Evolutionary conservation across 306 rosid species (phyloP).

Genomic region (Vigna trinervia): DNA sequence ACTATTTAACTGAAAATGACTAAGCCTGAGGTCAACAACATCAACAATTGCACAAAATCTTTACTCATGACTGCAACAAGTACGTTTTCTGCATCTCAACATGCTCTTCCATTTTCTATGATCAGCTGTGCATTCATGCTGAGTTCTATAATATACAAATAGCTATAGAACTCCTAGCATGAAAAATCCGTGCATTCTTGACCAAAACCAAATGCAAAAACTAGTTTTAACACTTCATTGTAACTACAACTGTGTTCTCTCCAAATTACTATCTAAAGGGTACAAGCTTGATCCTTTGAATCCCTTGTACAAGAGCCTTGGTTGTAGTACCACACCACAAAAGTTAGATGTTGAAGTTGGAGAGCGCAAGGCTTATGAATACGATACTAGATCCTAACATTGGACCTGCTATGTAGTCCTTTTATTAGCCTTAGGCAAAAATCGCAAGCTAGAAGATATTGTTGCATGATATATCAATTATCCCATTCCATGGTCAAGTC

Average conservation of each 20-base stretch:
- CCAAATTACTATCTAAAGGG: slow-evolving; percentile 12
- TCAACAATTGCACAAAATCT: slow-evolving; percentile 2
- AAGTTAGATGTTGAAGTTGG: neutral
- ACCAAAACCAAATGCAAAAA: neutral
- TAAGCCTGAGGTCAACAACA: neutral
- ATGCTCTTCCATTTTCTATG: slow-evolving; percentile 10
- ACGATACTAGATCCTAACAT: neutral
- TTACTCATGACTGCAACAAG: neutral
- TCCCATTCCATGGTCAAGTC: too few species aligned
- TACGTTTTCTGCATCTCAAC: neutral
- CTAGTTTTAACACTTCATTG: neutral
- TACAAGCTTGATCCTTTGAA: slow-evolving; percentile 10
- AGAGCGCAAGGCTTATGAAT: neutral
- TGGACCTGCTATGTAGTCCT: too few species aligned
- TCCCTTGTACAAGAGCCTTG: neutral
- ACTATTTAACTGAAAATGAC: neutral
- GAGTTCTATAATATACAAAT: too few species aligned
- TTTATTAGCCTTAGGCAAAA: too few species aligned
- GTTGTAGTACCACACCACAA: neutral
- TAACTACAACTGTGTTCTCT: neutral
- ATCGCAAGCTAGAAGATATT: too few species aligned
- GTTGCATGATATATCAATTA: too few species aligned
- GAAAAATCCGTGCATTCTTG: neutral
- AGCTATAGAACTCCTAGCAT: neutral
- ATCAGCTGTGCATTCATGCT: neutral